phyloP scores from a whole-genome alignment of 2,329 filamentous ascomycete species.

The Chaetomium olivaceum region DNA sequence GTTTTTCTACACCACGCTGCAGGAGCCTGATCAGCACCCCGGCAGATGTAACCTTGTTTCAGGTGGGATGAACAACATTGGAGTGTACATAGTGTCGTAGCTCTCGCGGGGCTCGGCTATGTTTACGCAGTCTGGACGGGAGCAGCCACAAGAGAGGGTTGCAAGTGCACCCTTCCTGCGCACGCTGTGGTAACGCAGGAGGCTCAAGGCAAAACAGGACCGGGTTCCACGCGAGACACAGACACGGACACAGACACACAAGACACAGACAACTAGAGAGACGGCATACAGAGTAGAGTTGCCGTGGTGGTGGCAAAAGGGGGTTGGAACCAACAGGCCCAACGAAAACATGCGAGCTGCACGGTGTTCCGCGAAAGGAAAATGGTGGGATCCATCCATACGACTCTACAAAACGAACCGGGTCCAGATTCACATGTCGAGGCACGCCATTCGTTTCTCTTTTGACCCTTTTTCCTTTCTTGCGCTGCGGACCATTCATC shows the following conservation, averaged over 20 bases:
- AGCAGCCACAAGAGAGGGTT: not conserved
- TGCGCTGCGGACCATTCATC: not conserved
- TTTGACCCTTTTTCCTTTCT: not conserved
- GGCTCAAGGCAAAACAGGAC: not conserved
- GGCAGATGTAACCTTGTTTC: constrained; percentile 15
- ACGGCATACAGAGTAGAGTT: not conserved
- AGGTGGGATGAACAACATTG: not conserved
- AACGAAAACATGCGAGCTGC: constrained; percentile 9
- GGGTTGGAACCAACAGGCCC: constrained; percentile 12
- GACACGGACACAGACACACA: not conserved
- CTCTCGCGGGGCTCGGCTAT: not conserved
- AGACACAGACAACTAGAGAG: not conserved
- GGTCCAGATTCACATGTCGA: not conserved
- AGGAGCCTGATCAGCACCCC: constrained; percentile 9
- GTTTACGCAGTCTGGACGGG: not conserved
- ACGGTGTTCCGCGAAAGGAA: constrained; percentile 19
- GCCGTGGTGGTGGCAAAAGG: not conserved
- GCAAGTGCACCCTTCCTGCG: not conserved
- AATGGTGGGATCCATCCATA: constrained; percentile 19
- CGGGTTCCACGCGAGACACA: not conserved
- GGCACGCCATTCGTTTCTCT: not conserved
- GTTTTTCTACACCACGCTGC: constrained; percentile 12
- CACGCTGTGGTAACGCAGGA: not conserved
- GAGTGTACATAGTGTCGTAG: too few relatives aligned
- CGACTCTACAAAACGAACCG: constrained; percentile 14